phyloP scores from a whole-genome alignment of 2,329 filamentous ascomycete genomes.

The Xylaria sp. region DNA sequence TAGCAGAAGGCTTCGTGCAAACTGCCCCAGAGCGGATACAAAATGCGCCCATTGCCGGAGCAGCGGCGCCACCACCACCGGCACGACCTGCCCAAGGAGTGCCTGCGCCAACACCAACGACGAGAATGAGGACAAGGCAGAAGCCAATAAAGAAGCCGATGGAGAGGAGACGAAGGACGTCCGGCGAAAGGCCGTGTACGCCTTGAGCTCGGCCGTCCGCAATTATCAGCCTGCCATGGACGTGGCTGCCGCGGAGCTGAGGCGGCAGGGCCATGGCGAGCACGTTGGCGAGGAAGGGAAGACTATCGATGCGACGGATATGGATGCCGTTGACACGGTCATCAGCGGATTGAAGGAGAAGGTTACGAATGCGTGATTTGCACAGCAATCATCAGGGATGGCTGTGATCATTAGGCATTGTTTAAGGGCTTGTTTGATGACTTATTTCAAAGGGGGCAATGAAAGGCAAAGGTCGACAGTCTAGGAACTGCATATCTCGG shows the following conservation, averaged over 20 bases:
- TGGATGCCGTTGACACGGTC: conserved; percentile 81
- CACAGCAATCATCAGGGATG: not conserved
- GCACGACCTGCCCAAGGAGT: conserved; percentile 36
- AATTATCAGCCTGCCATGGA: conserved; percentile 90
- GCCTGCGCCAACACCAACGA: conserved; percentile 39
- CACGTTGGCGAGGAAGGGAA: conserved; percentile 49
- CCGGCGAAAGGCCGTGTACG: conserved; percentile 86
- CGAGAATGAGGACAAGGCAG: conserved; percentile 27
- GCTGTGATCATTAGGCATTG: not conserved
- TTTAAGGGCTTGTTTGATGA: not conserved
- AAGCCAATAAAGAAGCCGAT: conserved; percentile 15
- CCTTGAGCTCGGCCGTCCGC: conserved; percentile 81
- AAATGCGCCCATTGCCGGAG: conserved; percentile 24
- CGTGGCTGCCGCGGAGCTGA: conserved; percentile 66
- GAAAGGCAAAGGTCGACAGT: not conserved
- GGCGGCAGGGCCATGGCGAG: conserved; percentile 61
- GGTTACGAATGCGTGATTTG: conserved; percentile 42
- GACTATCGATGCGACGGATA: conserved; percentile 78
- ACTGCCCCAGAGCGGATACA: conserved; percentile 47
- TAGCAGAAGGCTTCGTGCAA: conserved; percentile 64
- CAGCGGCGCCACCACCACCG: conserved; percentile 23
- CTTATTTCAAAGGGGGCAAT: not conserved
- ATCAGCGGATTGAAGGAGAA: conserved; percentile 70
- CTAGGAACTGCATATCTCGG: conserved; percentile 28
- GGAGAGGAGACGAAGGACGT: conserved; percentile 50